Evolutionary conservation across 164 flowering plant species (phyloP).

Genomic region (Echeveria elegans): DNA sequence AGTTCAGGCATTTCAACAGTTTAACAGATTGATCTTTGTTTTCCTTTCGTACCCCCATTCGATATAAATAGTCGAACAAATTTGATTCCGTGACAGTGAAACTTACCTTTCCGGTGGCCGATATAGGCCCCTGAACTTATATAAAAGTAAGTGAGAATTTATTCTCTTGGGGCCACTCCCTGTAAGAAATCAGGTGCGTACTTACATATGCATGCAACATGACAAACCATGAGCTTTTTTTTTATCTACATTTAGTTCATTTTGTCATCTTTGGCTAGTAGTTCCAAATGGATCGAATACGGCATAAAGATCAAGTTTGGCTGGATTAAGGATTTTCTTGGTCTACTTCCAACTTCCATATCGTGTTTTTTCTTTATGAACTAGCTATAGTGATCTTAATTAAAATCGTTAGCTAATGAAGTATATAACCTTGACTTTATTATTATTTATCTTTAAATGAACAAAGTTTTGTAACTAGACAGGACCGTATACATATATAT

Average conservation of each 20-base stretch:
- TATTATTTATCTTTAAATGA: not conserved
- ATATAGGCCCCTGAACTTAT: not conserved
- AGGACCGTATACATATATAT: no score
- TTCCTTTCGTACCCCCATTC: no score
- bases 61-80: not conserved
- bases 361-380: not conserved
- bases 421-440: not conserved
- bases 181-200: slow-evolving; percentile 1
- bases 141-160: not conserved
- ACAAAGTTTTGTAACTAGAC: not conserved
- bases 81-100: not conserved
- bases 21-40: not conserved
- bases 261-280: not conserved
- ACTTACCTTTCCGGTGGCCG: not conserved
- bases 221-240: not conserved
- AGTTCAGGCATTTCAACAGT: not conserved
- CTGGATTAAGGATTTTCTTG: not conserved
- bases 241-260: not conserved
- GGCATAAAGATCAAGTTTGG: not conserved
- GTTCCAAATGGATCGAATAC: not conserved
- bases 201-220: not conserved
- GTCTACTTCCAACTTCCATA: not conserved
- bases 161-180: slow-evolving; percentile 1
- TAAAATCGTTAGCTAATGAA: not conserved
- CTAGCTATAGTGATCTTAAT: no score